Conservation (phyloP, 805 yeast species). For the Candida dajiaensis region DNA sequence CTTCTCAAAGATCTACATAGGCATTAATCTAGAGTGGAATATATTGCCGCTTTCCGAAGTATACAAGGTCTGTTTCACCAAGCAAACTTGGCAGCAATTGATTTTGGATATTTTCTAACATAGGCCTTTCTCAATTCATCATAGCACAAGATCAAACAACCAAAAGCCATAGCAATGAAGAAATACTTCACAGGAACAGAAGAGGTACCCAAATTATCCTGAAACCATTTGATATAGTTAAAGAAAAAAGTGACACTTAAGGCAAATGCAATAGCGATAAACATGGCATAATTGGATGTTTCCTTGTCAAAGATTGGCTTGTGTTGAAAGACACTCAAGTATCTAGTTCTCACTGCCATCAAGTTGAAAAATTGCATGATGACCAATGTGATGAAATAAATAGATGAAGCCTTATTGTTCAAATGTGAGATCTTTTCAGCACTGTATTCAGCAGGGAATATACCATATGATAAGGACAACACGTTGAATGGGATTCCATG, state of each 20-base stretch:
- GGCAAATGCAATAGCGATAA: constrained; percentile 31
- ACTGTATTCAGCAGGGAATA: constrained; percentile 19
- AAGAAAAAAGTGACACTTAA: constrained; percentile 35
- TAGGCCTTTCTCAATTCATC: constrained; percentile 38
- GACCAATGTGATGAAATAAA: constrained; percentile 42
- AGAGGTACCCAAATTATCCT: constrained; percentile 29
- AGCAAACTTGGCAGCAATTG: constrained; percentile 33
- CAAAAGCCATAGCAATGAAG: constrained; percentile 41
- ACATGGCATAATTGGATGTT: constrained; percentile 19
- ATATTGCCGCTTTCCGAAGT: too few species aligned
- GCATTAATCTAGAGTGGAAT: too few species aligned
- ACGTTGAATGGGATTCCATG: constrained; percentile 30
- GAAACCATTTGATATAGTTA: constrained; percentile 37
- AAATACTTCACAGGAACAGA: constrained; percentile 40
- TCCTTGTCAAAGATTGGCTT: constrained; percentile 30
- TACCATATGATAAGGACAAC: constrained; percentile 32
- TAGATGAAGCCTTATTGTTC: constrained; percentile 33
- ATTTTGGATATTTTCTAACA: constrained; percentile 32
- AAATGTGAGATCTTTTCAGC: constrained; percentile 21
- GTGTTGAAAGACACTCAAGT: constrained; percentile 36
- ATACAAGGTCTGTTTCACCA: too few species aligned
- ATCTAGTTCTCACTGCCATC: constrained; percentile 37
- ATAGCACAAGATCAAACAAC: constrained; percentile 30
- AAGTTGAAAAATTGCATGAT: constrained; percentile 42
- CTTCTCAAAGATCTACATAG: too few species aligned